A percentile compares a stretch with the other conserved stretches of the same genome.
Evolutionary conservation across 2,329 filamentous ascomycete species (phyloP).

Genomic region (Tolypocladium pustulatum): DNA sequence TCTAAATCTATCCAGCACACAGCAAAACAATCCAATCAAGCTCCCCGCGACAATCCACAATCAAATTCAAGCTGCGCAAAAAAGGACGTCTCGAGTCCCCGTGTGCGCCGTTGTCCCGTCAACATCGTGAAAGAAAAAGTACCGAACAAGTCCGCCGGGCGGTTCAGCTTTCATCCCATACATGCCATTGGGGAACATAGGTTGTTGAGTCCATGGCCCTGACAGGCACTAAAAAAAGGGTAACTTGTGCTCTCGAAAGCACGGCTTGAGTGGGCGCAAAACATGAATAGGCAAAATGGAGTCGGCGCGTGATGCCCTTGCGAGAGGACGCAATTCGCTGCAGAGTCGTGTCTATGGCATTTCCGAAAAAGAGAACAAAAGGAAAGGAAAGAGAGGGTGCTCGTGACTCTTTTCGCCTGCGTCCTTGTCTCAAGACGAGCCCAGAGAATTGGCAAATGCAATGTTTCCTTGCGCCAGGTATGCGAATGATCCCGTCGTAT

Average conservation of each 20-base stretch:
- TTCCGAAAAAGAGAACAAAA: not conserved
- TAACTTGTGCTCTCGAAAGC: not conserved
- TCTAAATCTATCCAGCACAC: conserved; percentile 9
- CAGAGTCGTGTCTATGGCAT: conserved; percentile 19
- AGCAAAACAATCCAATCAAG: conserved; percentile 1
- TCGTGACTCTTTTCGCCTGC: conserved; percentile 10
- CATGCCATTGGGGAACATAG: not conserved
- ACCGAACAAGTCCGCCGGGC: not conserved
- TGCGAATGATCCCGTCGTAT: conserved; percentile 14
- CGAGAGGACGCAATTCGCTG: conserved; percentile 13
- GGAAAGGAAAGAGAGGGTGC: conserved; percentile 4
- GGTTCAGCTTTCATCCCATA: not conserved
- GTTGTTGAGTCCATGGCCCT: not conserved
- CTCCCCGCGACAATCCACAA: conserved; percentile 1
- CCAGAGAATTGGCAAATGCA: conserved; percentile 12
- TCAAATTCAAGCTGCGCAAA: not conserved
- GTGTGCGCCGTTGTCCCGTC: not conserved
- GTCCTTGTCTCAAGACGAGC: conserved; percentile 3
- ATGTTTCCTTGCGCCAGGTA: conserved; percentile 19
- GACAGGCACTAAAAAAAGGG: conserved; percentile 1
- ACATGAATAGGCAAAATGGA: conserved; percentile 3
- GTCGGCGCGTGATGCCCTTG: not conserved
- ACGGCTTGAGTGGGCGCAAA: not conserved
- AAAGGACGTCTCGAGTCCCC: not conserved
- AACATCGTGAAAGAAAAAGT: conserved; percentile 1